Conservation (phyloP, 2,329 filamentous ascomycete species). For the Verruconis gallopava region DNA sequence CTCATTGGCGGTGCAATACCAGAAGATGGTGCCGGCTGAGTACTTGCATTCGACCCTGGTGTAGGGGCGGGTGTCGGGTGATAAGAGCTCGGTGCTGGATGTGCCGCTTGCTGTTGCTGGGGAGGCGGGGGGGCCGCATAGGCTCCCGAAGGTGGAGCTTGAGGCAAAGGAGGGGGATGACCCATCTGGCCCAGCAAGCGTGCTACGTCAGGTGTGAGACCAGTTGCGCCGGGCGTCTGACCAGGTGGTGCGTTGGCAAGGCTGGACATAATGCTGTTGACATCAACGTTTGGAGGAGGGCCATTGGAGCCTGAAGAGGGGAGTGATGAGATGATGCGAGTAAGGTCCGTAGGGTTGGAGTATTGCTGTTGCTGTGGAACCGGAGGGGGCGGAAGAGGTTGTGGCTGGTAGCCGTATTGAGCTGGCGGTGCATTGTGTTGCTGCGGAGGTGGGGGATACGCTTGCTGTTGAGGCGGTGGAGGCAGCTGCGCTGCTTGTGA, state of each 20-base stretch:
- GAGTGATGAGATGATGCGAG: background rate
- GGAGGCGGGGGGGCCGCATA: background rate
- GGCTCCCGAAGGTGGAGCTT: background rate
- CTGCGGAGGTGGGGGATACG: constrained; percentile 3
- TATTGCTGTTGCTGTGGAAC: background rate
- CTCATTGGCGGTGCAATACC: background rate
- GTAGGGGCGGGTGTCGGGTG: background rate
- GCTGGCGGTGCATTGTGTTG: constrained; percentile 3
- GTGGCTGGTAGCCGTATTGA: constrained; percentile 2
- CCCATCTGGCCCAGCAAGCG: constrained; percentile 6
- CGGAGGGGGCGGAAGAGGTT: background rate
- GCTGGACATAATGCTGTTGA: background rate
- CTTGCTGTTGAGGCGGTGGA: background rate
- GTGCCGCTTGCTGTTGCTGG: background rate
- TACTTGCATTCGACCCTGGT: background rate
- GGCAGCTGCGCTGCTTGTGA: background rate
- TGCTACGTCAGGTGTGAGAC: constrained; percentile 2
- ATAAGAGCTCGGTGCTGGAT: background rate
- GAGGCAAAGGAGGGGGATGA: background rate
- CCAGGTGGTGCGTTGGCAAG: background rate
- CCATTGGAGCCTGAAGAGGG: background rate
- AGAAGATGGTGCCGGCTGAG: background rate
- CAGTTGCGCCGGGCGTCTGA: background rate
- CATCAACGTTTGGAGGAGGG: constrained; percentile 1
- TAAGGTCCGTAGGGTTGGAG: background rate